Conservation (phyloP, 1,139 yeast species). For the Taphrina wiesneri region DNA sequence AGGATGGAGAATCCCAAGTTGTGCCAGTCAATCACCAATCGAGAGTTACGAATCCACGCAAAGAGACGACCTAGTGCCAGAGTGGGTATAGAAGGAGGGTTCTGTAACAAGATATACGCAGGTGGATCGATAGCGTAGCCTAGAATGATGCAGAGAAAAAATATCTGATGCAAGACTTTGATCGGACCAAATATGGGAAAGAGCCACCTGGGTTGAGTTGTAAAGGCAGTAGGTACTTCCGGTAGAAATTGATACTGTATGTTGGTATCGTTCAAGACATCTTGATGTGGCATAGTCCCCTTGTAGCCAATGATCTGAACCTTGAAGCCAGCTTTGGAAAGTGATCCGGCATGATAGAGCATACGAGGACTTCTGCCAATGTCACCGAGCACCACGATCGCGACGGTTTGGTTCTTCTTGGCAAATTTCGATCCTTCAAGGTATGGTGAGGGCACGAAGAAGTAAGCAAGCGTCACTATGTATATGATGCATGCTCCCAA, state of each 20-base stretch:
- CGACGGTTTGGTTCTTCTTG: conserved; percentile 46
- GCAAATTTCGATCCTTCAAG: conserved; percentile 29
- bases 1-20: conserved; percentile 85
- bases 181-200: conserved; percentile 59
- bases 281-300: conserved; percentile 51
- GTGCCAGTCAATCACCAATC: conserved; percentile 91
- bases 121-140: conserved; percentile 33
- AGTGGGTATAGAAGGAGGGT: conserved; percentile 91
- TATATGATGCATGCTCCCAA: conserved; percentile 15
- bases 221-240: conserved; percentile 43
- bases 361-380: conserved; percentile 94
- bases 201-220: conserved; percentile 47
- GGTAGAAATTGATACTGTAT: conserved; percentile 42
- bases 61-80: conserved; percentile 62
- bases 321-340: conserved; percentile 65
- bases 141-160: conserved; percentile 16
- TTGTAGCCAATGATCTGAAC: conserved; percentile 87
- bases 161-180: conserved; percentile 60
- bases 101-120: conserved; percentile 60
- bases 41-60: conserved; percentile 58
- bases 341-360: conserved; percentile 83
- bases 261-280: conserved; percentile 40
- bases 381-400: conserved; percentile 87
- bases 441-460: conserved; percentile 27
- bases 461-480: conserved; percentile 24